These are phyloP conservation scores for Avena atlantica DNA, from an alignment of 176 grass and related monocot genomes.

Conservation along the genomic window DNA sequence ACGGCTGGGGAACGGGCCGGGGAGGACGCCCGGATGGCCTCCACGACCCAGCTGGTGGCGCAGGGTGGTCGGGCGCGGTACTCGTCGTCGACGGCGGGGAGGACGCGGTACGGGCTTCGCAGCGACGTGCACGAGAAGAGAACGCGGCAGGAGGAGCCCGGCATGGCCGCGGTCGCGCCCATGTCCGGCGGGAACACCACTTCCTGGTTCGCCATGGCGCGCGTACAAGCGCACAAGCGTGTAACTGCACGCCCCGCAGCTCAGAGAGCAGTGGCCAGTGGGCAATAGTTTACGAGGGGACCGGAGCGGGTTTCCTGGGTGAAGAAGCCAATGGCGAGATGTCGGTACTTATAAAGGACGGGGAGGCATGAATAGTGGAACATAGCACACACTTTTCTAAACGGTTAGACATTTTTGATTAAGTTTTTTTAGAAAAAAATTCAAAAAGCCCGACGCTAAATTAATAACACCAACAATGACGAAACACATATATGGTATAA, in stretches of 20 bases:
- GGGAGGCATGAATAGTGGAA: background rate
- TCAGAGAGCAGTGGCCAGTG: background rate
- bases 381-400: too few relatives aligned
- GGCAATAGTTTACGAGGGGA: background rate
- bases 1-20: conserved; percentile 58
- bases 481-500: too few relatives aligned
- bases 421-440: too few relatives aligned
- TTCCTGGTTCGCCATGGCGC: conserved; percentile 77
- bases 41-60: conserved; percentile 61
- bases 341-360: conserved; percentile 39
- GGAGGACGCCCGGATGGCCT: conserved; percentile 83
- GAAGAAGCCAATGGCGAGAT: conserved; percentile 9
- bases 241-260: background rate
- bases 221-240: background rate
- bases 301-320: conserved; percentile 37
- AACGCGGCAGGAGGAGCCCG: conserved; percentile 32
- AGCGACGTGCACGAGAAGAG: conserved; percentile 45
- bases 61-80: conserved; percentile 5
- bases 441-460: too few relatives aligned
- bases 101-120: conserved; percentile 33
- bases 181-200: conserved; percentile 72
- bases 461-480: too few relatives aligned
- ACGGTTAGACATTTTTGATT: too few relatives aligned
- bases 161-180: conserved; percentile 51
- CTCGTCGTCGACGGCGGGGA: conserved; percentile 18